Conservation (phyloP, 805 yeast genomes). For the Zygoascus ofunaensis region DNA sequence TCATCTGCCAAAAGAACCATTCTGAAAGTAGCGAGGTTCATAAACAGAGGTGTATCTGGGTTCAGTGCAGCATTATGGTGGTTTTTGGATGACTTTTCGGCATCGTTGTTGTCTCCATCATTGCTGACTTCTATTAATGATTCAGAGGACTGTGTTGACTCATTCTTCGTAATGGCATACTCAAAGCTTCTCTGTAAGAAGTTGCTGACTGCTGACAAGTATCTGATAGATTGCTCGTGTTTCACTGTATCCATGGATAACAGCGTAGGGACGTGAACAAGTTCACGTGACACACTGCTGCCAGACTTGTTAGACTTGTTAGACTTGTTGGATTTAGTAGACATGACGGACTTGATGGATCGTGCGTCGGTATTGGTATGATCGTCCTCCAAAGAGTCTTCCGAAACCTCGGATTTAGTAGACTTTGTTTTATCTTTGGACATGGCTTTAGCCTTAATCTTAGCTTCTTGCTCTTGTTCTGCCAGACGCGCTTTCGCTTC, state of each 20-base stretch:
- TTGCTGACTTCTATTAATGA: too few species aligned
- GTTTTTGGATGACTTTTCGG: conserved; percentile 6
- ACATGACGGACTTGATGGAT: not conserved
- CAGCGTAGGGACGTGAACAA: not conserved
- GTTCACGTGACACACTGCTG: not conserved
- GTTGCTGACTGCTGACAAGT: conserved; percentile 75
- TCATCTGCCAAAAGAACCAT: conserved; percentile 94
- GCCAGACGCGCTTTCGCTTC: conserved; percentile 1
- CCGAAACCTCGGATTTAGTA: not conserved
- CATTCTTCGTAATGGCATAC: conserved; percentile 42
- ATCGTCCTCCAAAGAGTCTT: not conserved
- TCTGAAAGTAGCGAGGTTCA: conserved; percentile 80
- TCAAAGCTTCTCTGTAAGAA: conserved; percentile 84
- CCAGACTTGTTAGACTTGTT: not conserved
- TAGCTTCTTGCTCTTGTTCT: conserved; percentile 9
- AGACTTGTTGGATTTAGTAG: not conserved
- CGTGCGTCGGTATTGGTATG: too few species aligned
- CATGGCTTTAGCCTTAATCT: not conserved
- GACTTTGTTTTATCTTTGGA: not conserved
- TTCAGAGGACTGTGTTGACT: conserved; percentile 39
- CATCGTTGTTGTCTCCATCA: conserved; percentile 23
- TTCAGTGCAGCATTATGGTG: conserved; percentile 74
- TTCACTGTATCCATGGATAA: conserved; percentile 5
- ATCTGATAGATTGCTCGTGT: conserved; percentile 39
- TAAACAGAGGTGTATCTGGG: conserved; percentile 64